These are phyloP conservation scores for Termitomyces eurrhizus DNA, from an alignment of 768 basidiomycete species.

Conservation along the genomic window DNA sequence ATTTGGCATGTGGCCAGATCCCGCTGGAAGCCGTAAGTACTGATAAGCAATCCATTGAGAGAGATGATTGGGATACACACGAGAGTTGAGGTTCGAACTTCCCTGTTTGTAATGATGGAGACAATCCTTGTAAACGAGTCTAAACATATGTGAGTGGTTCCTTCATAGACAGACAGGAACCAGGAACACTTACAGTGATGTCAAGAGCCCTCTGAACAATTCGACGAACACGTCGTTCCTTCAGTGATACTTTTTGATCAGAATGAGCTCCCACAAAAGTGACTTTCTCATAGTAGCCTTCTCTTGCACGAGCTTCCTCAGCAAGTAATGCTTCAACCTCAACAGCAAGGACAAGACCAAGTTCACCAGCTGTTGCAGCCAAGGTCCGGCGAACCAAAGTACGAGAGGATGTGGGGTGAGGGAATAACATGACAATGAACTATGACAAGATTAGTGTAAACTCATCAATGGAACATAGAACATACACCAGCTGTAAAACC, in stretches of 20 bases:
- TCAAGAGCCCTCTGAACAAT: constrained; percentile 30
- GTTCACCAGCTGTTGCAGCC: constrained; percentile 30
- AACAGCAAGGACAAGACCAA: constrained; percentile 33
- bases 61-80: constrained; percentile 22
- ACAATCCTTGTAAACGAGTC: constrained; percentile 34
- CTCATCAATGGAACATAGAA: neutral
- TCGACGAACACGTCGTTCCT: constrained; percentile 34
- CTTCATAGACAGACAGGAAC: neutral
- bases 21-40: constrained; percentile 23
- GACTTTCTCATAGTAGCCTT: constrained; percentile 26
- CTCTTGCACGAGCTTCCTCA: constrained; percentile 33
- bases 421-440: constrained; percentile 46
- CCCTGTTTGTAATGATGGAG: constrained; percentile 34
- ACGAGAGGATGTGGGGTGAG: constrained; percentile 37
- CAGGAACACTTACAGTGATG: constrained; percentile 28
- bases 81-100: constrained; percentile 39
- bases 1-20: constrained; percentile 37
- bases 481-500: constrained; percentile 41
- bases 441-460: constrained; percentile 7
- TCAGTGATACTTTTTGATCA: constrained; percentile 25
- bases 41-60: neutral
- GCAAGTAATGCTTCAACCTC: constrained; percentile 43
- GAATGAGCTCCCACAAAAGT: constrained; percentile 19
- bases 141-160: constrained; percentile 11
- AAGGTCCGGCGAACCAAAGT: constrained; percentile 38